Base-by-base conservation (phyloP, 495 filamentous ascomycete species). In the Penicillium silybi region DNA sequence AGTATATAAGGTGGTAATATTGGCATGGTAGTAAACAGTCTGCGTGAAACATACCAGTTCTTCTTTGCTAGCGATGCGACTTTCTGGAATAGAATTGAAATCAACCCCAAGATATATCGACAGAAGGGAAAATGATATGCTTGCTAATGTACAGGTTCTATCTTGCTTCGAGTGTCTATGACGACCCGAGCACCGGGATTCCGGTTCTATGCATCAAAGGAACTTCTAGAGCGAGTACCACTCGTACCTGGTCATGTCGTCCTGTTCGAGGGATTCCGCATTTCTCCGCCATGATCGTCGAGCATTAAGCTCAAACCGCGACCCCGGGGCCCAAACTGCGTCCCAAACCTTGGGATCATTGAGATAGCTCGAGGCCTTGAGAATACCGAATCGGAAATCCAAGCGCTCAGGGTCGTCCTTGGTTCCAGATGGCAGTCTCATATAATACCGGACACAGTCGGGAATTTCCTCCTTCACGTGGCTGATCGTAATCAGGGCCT, bases 401-500 rank as follows among this genome's bases (percentile, higher is more conserved):
- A 73, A 41, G 0, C 52, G 44, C 15, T 66, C 57, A 0, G 41
- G 35, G 13, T 81, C 37, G 78, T 77, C 70, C 80, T 81, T 17
- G 2, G 38, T 13, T 19, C 58, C 61, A 2, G 73, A 73, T 2
- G 90, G 90, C 16, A 96, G 72, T 48, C 87, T 87, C 40, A 97
- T 80, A 81, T 85, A 97, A 66, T 87, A 78, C 22, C 88, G 70
- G 16, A 96, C 80, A 41, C 81, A 83, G 29, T 83, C 81, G 0
- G 92, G 92, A 10, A 97, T 88, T 66, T 97, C 92, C 57, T 95
- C 89, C 44, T 81, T 80, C n/a, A 89, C 78, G 70, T 97, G 92
- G 57, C 89, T 92, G 46, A 97, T 89, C 37, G 89, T 84, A 13
- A 97, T 77, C 51, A 97, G 69, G 1, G 90, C 90, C 64, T 96